Percentiles rank a stretch among this genome's conserved stretches.
Conservation (phyloP, 2,329 filamentous ascomycete genomes). For the Fusarium sp. region DNA sequence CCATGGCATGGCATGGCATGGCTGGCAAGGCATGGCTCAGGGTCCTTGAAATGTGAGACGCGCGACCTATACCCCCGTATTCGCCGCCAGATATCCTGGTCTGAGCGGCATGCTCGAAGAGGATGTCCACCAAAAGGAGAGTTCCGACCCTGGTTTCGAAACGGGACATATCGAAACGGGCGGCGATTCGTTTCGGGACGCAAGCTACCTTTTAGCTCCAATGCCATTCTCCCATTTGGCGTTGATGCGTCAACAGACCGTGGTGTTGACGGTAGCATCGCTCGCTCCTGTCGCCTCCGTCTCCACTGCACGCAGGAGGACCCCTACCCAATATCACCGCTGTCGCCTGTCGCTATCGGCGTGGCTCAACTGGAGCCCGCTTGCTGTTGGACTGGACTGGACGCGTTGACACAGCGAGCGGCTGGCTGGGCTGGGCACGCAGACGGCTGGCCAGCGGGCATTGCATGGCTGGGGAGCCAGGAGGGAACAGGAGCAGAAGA, state of each 20-base stretch:
- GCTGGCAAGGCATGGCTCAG: background rate
- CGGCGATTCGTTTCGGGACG: constrained; percentile 32
- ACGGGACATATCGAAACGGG: constrained; percentile 34
- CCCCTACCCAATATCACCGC: constrained; percentile 35
- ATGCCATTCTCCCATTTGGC: constrained; percentile 20
- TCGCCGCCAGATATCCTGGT: constrained; percentile 16
- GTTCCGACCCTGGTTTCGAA: constrained; percentile 36
- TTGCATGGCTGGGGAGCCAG: constrained; percentile 17
- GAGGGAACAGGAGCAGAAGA: constrained; percentile 11
- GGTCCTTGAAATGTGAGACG: constrained; percentile 30
- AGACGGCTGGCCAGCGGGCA: constrained; percentile 8
- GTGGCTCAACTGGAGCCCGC: constrained; percentile 20
- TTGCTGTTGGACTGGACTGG: constrained; percentile 13
- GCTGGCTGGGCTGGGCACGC: constrained; percentile 12
- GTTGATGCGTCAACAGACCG: constrained; percentile 40
- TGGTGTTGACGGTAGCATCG: constrained; percentile 22
- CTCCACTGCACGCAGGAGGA: constrained; percentile 31
- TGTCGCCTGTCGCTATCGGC: constrained; percentile 27
- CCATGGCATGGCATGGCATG: constrained; percentile 14
- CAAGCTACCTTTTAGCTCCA: constrained; percentile 12
- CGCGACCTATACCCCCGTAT: constrained; percentile 19
- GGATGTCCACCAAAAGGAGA: constrained; percentile 34
- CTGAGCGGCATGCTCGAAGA: constrained; percentile 28
- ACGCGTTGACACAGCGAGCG: constrained; percentile 30
- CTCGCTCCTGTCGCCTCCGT: constrained; percentile 21